These are phyloP conservation scores for Pseudogymnoascus sp. DNA, from an alignment of 2,329 filamentous ascomycete species.

Conservation along the genomic window DNA sequence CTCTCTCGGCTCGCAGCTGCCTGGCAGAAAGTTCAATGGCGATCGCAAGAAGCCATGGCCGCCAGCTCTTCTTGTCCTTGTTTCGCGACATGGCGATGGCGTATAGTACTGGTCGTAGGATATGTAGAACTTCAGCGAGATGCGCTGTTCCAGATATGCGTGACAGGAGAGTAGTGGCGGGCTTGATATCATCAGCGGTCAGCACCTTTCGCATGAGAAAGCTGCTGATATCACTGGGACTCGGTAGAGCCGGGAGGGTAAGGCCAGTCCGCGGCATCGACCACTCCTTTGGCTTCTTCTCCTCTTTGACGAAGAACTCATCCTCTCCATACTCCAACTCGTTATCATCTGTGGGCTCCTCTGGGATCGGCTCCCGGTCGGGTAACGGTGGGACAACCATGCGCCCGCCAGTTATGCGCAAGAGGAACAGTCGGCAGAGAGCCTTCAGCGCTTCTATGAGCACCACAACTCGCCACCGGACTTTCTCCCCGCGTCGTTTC, in stretches of 20 bases:
- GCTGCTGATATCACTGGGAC: slow-evolving; percentile 69
- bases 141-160: slow-evolving; percentile 64
- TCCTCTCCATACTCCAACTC: slow-evolving; percentile 34
- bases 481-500: slow-evolving; percentile 72
- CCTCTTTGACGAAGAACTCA: slow-evolving; percentile 30
- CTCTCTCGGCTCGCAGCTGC: slow-evolving; percentile 60
- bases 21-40: slow-evolving; percentile 79
- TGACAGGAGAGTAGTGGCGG: slow-evolving; percentile 78
- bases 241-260: slow-evolving; percentile 73
- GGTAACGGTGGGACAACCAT: slow-evolving; percentile 80
- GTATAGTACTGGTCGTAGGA: slow-evolving; percentile 80
- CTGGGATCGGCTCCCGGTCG: slow-evolving; percentile 70
- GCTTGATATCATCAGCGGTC: slow-evolving; percentile 93
- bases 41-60: slow-evolving; percentile 82
- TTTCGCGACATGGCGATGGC: slow-evolving; percentile 62
- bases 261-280: slow-evolving; percentile 91
- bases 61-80: slow-evolving; percentile 75
- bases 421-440: slow-evolving; percentile 67
- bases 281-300: slow-evolving; percentile 49
- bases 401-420: slow-evolving; percentile 74
- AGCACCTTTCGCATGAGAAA: slow-evolving; percentile 87
- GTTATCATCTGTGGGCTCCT: slow-evolving; percentile 37
- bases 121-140: slow-evolving; percentile 83
- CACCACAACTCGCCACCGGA: slow-evolving; percentile 80
- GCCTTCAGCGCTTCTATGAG: slow-evolving; percentile 81